Conservation (phyloP, 1,284 basidiomycete species). For the Coniferiporia weirii region DNA sequence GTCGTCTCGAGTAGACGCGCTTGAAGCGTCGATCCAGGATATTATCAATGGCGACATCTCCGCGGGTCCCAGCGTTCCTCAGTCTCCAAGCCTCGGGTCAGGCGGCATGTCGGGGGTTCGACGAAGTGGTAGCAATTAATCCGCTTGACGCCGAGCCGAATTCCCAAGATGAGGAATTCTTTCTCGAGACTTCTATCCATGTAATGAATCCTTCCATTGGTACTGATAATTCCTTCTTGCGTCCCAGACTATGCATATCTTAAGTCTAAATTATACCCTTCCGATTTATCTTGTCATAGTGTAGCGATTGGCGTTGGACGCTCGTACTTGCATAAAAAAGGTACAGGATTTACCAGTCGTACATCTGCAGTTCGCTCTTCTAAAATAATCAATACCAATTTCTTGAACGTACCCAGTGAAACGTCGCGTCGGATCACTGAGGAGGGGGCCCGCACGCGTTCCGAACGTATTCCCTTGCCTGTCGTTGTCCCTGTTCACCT, state of each 20-base stretch:
- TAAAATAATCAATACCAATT: too few relatives aligned
- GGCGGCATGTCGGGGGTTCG: conserved; percentile 6
- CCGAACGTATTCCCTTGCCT: conserved; percentile 69
- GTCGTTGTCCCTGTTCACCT: conserved; percentile 79
- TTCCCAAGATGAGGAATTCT: too few relatives aligned
- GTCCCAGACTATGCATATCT: neutral
- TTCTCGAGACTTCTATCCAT: too few relatives aligned
- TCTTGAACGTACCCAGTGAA: too few relatives aligned
- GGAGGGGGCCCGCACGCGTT: conserved; percentile 57
- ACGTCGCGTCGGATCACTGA: conserved; percentile 11
- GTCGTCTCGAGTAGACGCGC: conserved; percentile 76
- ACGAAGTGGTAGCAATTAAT: conserved; percentile 13
- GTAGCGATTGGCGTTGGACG: neutral
- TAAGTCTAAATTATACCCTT: neutral
- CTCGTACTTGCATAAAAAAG: neutral
- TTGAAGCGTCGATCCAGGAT: conserved; percentile 78
- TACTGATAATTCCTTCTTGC: neutral
- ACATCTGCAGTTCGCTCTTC: too few relatives aligned
- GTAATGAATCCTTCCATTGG: too few relatives aligned
- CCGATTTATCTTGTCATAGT: neutral
- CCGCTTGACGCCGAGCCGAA: neutral
- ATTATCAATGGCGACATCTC: conserved; percentile 65
- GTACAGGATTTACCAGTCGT: too few relatives aligned
- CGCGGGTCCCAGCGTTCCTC: conserved; percentile 37
- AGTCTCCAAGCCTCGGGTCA: conserved; percentile 42